Base-by-base conservation (phyloP, 805 yeast genomes). In the Brettanomyces bruxellensis region DNA sequence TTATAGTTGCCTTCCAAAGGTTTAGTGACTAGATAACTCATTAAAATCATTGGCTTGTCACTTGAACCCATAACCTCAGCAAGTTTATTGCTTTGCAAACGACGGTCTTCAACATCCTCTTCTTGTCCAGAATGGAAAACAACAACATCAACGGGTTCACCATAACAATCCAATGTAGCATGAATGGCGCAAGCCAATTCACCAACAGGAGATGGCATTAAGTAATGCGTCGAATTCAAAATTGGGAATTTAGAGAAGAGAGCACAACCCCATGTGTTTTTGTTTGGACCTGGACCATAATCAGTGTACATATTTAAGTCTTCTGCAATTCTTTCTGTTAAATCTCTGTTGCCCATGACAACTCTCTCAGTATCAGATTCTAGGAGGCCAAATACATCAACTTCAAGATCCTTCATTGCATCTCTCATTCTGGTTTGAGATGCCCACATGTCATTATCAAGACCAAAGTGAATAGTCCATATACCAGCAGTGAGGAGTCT, bases 111-210 rank as follows among this genome's bases (percentile, higher is more conserved):
- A 3, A 72, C 89, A 62, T 93, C 99, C 70, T 93, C 98, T 64
- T 93, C 98, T 68, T 93, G 99, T 4, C 99, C 99, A 40, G 93
- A 80, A 64, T 93, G 99, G 85, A 93, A 93, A 24, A 93, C 99
- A 48, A 93, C 91, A 24, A 93, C 86, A 62, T 93, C 99, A 5
- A 93, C 86, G 22, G 72, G 61, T 56, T 81, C 83, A 11, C 96
- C 96, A 65, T 89, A 90, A 35, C 93, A 85, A 54, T 89, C 91
- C 51, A 93, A 69, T 1, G 97, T 91, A 3, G 99, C 99, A 63
- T 86, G 95, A 54, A 93, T 93, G 1, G 97, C 98, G 4, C 99
- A 99, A 0, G 99, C 99, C 45, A 93, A 72, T 70, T 93, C 99
- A 14, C 99, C 99, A 32, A 86, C 96, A 2, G 99, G 99, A 5